These are phyloP conservation scores for Termitomyces sp. DNA, from an alignment of 768 basidiomycete genomes.

Conservation along the genomic window DNA sequence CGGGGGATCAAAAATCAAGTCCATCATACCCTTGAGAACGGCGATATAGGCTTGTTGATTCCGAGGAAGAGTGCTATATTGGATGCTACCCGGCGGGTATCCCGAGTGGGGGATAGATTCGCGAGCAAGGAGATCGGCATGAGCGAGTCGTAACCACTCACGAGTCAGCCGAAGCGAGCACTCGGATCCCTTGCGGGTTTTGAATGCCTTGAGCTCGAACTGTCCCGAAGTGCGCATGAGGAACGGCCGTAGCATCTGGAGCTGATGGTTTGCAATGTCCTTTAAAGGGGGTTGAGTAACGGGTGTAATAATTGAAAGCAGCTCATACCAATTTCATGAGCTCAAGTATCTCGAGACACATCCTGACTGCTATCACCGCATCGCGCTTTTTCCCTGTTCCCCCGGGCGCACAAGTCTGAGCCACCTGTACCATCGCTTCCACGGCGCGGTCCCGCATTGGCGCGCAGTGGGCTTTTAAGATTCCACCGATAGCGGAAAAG, in stretches of 20 bases:
- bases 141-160: conserved; percentile 62
- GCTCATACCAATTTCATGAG: conserved; percentile 87
- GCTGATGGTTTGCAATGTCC: conserved; percentile 97
- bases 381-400: conserved; percentile 56
- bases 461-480: conserved; percentile 88
- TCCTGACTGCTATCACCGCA: conserved; percentile 70
- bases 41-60: conserved; percentile 57
- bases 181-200: conserved; percentile 47
- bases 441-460: conserved; percentile 88
- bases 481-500: conserved; percentile 75
- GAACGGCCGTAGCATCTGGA: conserved; percentile 90
- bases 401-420: conserved; percentile 55
- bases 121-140: conserved; percentile 41
- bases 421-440: conserved; percentile 77
- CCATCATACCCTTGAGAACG: conserved; percentile 58
- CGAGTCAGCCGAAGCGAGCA: conserved; percentile 55
- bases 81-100: conserved; percentile 39
- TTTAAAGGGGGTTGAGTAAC: conserved; percentile 30
- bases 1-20: conserved; percentile 63
- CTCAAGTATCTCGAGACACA: conserved; percentile 89
- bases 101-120: conserved; percentile 43
- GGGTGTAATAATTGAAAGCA: conserved; percentile 12
- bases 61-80: conserved; percentile 45
- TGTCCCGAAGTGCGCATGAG: conserved; percentile 76
- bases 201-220: conserved; percentile 79